Percentiles rank a stretch among this genome's conserved stretches.
These are phyloP conservation scores for Colletotrichum lini DNA, from an alignment of 2,329 filamentous ascomycete genomes.

Conservation along the genomic window DNA sequence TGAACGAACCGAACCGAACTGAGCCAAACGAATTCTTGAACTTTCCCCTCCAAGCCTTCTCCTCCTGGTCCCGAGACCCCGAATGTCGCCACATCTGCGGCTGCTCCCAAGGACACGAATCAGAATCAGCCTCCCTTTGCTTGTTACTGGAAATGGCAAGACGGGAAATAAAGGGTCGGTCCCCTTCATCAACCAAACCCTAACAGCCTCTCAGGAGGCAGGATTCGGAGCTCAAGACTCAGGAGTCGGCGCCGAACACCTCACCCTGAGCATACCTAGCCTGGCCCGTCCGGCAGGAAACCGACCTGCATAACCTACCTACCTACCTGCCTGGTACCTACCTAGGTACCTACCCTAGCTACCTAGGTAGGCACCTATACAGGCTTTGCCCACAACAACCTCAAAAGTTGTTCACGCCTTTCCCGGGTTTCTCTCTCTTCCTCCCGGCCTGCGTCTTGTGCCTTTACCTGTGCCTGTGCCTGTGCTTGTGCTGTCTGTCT, in stretches of 20 bases:
- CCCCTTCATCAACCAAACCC: conserved; percentile 7
- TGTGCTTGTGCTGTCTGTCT: neutral
- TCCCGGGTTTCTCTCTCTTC: neutral
- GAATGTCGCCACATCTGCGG: neutral
- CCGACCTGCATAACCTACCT: neutral
- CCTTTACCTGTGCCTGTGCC: neutral
- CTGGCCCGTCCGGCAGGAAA: conserved; percentile 1
- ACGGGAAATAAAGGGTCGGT: conserved; percentile 32
- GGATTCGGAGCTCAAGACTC: too few species aligned
- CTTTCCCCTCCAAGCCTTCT: neutral
- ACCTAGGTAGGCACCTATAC: too few species aligned
- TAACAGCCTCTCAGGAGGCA: neutral
- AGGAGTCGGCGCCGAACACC: too few species aligned
- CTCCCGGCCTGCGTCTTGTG: neutral
- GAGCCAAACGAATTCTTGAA: neutral
- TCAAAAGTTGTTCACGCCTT: too few species aligned
- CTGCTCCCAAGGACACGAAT: conserved; percentile 1
- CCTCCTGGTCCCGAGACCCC: neutral
- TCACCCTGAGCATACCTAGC: too few species aligned
- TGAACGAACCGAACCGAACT: too few species aligned
- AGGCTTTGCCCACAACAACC: too few species aligned
- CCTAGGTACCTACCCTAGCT: too few species aligned
- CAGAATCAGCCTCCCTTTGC: conserved; percentile 14
- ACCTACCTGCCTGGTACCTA: too few species aligned
- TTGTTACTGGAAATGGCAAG: conserved; percentile 20